Evolutionary conservation across 345 rosid genomes (phyloP).

Genomic region (Sisymbrium altissimum): DNA sequence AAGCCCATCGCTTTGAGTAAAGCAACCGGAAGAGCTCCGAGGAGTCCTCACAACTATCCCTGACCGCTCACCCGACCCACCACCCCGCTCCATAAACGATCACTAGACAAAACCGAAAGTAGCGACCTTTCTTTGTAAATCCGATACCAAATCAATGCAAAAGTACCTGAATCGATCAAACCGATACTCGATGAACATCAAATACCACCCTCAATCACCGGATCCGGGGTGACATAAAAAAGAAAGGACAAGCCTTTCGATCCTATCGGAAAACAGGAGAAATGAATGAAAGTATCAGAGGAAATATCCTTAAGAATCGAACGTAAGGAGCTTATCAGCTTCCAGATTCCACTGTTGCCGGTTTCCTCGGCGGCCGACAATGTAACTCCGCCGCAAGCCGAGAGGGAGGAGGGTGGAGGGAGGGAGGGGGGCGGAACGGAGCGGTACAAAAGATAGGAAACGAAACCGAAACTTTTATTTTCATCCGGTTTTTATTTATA

Average conservation of each 20-base stretch:
- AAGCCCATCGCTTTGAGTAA: conserved; percentile 53
- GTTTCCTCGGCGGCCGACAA: conserved; percentile 36
- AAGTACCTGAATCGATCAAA: conserved; percentile 17
- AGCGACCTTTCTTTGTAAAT: conserved; percentile 34
- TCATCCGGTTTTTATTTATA: conserved; percentile 11
- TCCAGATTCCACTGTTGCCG: conserved; percentile 7
- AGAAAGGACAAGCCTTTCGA: not conserved
- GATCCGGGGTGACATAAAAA: conserved; percentile 46
- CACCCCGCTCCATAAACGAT: conserved; percentile 59
- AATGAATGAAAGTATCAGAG: not conserved
- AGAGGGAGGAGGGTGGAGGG: conserved; percentile 3
- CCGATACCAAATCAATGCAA: not conserved
- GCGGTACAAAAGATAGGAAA: conserved; percentile 27
- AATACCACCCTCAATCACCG: conserved; percentile 31
- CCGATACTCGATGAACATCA: conserved; percentile 22
- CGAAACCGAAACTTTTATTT: not conserved
- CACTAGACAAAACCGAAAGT: conserved; percentile 24
- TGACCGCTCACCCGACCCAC: conserved; percentile 70
- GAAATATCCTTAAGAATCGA: not conserved
- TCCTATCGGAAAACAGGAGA: conserved; percentile 8
- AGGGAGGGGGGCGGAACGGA: conserved; percentile 19
- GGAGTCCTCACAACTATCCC: conserved; percentile 54
- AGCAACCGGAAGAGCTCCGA: conserved; percentile 62
- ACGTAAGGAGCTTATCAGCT: conserved; percentile 8
- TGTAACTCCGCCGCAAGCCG: conserved; percentile 45